Evolutionary conservation across 2,329 filamentous ascomycete species (phyloP), one percentile per base, ranked within the genome.

Genomic region (Chaetoscypha palmicola): DNA sequence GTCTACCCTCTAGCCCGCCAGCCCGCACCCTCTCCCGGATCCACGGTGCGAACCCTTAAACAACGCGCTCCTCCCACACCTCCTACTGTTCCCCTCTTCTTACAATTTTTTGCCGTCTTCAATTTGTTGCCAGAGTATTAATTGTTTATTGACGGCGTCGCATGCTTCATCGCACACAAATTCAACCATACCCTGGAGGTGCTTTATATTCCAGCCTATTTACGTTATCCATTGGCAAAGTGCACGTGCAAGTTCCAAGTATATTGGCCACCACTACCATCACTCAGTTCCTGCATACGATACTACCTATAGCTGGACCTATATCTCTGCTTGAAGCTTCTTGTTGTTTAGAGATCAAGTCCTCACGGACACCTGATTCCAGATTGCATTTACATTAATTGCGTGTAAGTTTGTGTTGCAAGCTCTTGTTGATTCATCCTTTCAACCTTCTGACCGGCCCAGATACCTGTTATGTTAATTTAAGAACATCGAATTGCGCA

Each of bases 181-280:
- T 48, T 43, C 43, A 43, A 28, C 24, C 41, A 41, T 56, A 52
- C 56, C 54, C 57, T 57, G 55, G 56, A 32, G 55, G 57, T 56
- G 46, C 50, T 45, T 37, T 45, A 38, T 47, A 43, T 51, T 43
- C 36, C 33, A 41, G 36, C 41, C 38, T 49, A 51, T 52, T 46
- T 47, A 38, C 34, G 17, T 34, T 46, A 46, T 45, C 40, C 38
- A 38, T 38, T 41, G 41, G 33, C 28, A 31, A 41, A 40, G 36
- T 50, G 46, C 57, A 55, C 48, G 44, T 57, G 51, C 51, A 38
- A 45, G 21, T 46, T 38, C 40, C 33, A 46, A 44, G 33, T 50
- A 48, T 53, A 50, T 54, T 55, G 43, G 53, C 39, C 47, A 47
- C 49, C 40, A 50, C 32, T 43, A 40, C 40, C 34, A 39, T 33